Evolutionary conservation across 495 filamentous ascomycete species (phyloP), one percentile per base, ranked within the genome.

Genomic region (Neurospora tetrasperma): DNA sequence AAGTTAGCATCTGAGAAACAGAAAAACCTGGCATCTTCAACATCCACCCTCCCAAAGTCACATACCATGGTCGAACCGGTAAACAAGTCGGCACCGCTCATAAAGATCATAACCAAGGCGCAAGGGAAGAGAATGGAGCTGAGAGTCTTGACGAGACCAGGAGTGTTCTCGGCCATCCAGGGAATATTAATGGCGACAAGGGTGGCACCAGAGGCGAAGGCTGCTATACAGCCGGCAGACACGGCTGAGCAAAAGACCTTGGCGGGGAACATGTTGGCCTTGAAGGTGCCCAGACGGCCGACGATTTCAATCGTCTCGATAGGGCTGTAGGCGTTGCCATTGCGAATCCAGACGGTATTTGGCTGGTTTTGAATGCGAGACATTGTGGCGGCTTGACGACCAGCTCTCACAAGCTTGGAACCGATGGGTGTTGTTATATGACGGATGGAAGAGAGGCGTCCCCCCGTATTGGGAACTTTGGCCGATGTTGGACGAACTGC

Each of bases 131-230:
- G 82, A 54, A 89, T 73, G 2, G 86, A 86, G 35, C 82, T 79
- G 69, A 89, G 83, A 2, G 85, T 88, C 12, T 87, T 84, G 54
- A 91, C 86, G 62, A 90, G 78, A 2, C 89, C 88, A 0, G 86
- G 84, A 7, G 88, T 88, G 76, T 90, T 90, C 11, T 87, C 84
- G 68, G 86, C 82, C 72, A 86, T 89, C 89, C 89, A 91, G 1
- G 88, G 85, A 1, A 87, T 78, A 3, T 86, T 79, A 72, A 83
- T 87, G 38, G 85, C 86, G 69, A 82, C 84, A n/a, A 90, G 79
- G 2, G 80, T 74, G 3, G 85, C 84, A 8, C 85, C 88, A 46
- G 84, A 87, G 8, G 84, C 87, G 71, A 89, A 87, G 31, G 83
- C 82, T n/a, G 88, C 81, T 35, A 89, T 73, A 59, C 84, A 83